Percentiles rank a stretch among this genome's conserved stretches.
Conservation (phyloP, 2,329 filamentous ascomycete genomes). For the Aspergillus vadensis region DNA sequence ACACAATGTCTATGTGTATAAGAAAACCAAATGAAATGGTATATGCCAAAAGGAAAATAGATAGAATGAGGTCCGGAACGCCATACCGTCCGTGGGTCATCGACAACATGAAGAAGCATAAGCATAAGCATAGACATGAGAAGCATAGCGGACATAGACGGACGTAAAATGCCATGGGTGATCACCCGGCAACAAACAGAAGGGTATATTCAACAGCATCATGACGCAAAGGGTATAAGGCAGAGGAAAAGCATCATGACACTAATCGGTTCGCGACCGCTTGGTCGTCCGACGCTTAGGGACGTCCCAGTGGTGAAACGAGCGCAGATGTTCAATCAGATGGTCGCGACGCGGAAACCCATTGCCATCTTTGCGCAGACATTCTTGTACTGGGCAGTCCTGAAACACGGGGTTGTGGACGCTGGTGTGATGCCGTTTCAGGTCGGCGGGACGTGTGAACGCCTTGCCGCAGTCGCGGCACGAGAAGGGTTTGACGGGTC, state of each 20-base stretch:
- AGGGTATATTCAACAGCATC: slow-evolving; percentile 4
- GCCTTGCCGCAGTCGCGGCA: slow-evolving; percentile 40
- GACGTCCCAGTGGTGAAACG: slow-evolving; percentile 55
- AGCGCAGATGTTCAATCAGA: slow-evolving; percentile 58
- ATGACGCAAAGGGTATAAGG: slow-evolving; percentile 9
- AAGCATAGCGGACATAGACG: slow-evolving; percentile 1
- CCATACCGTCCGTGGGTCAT: background rate
- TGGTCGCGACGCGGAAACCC: slow-evolving; percentile 62
- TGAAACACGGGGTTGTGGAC: slow-evolving; percentile 48
- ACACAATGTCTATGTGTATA: slow-evolving; percentile 2
- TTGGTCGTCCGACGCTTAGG: slow-evolving; percentile 42
- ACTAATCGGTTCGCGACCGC: slow-evolving; percentile 25
- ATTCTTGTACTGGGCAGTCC: slow-evolving; percentile 49
- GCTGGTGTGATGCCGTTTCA: slow-evolving; percentile 52
- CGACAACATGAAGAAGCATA: background rate
- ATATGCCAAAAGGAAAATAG: background rate
- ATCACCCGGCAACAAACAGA: background rate
- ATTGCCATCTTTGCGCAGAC: slow-evolving; percentile 48
- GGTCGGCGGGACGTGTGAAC: slow-evolving; percentile 52
- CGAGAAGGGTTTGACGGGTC: slow-evolving; percentile 33
- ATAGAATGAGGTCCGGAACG: background rate
- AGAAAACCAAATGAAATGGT: background rate
- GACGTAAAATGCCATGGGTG: background rate
- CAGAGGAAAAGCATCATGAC: slow-evolving; percentile 4
- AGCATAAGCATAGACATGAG: background rate